Evolutionary conservation across 208 protist genomes (phyloP), one percentile per base, ranked within the genome.

Genomic region (Trypanosoma melophagium): DNA sequence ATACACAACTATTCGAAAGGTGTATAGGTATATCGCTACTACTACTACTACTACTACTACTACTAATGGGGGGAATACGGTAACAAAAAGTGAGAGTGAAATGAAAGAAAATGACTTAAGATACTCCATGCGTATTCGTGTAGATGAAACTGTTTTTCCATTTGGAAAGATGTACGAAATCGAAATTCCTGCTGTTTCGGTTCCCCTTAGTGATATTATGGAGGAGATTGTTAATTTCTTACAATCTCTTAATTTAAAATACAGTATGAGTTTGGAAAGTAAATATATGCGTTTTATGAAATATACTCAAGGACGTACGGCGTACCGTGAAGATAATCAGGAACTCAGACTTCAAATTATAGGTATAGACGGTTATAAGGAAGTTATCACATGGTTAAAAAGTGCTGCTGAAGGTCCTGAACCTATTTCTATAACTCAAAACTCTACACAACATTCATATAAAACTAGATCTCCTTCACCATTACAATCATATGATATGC

Each of bases 151-250:
- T 19, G n/a, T 76, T 3, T 90, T 79, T 52, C 84, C 80, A 1
- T 86, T 84, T 52, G 75, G 77, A 7, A 73, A 81, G 41, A 81
- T 77, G 14, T 95, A 88, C 59, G 89, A 95, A 60, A 42, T 95
- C 38, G 86, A 95, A 70, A 71, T 90, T n/a, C 78, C 79, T 7
- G 65, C 77, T 41, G 73, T 86, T 56, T 28, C 50, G 12, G 70
- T 70, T 41, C 71, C 71, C 0, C 54, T 84, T 9, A 66, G 79
- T 17, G 89, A 95, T 40, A 76, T 92, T 24, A 35, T 61, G 7
- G 56, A 53, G 25, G 81, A 92, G 19, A 40, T 92, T 25, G 59
- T 63, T 17, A 28, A 49, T 1, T 87, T 89, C 17, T 59, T 95
- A 21, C 25, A 24, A 1, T 53, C 56, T 25, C 47, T 82, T 19